These are phyloP conservation scores for Balamuthia mandrillaris DNA, from an alignment of 208 protist species.

Conservation along the genomic window DNA sequence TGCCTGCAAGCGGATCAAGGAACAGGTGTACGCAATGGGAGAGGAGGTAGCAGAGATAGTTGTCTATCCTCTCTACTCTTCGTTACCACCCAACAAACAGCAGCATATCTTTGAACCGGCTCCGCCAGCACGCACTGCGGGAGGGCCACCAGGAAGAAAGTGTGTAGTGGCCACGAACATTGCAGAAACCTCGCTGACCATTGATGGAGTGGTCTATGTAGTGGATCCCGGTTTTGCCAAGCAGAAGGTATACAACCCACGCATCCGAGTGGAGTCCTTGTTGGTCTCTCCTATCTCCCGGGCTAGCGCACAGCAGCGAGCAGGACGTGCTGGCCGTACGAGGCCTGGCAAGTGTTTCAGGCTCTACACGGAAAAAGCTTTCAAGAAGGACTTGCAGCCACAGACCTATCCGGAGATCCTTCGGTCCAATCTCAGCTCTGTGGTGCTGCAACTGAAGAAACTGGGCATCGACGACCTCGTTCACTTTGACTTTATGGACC, in stretches of 20 bases:
- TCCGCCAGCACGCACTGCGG: slow-evolving; percentile 54
- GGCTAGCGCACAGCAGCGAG: slow-evolving; percentile 96
- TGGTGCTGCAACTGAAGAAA: slow-evolving; percentile 90
- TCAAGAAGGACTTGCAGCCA: slow-evolving; percentile 77
- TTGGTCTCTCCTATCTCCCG: slow-evolving; percentile 96
- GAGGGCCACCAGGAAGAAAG: slow-evolving; percentile 50
- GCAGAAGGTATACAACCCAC: slow-evolving; percentile 93
- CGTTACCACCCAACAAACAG: slow-evolving; percentile 75
- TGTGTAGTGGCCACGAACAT: slow-evolving; percentile 97
- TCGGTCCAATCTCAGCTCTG: slow-evolving; percentile 74
- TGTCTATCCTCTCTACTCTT: slow-evolving; percentile 78
- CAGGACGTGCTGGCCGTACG: slow-evolving; percentile 97
- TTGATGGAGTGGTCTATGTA: slow-evolving; percentile 99
- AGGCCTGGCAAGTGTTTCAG: slow-evolving; percentile 95
- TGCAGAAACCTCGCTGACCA: slow-evolving; percentile 99
- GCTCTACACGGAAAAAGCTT: slow-evolving; percentile 82
- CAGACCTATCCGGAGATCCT: slow-evolving; percentile 86
- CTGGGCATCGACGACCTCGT: slow-evolving; percentile 89
- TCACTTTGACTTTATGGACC: slow-evolving; percentile 94
- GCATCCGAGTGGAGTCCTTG: slow-evolving; percentile 92
- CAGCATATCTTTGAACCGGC: slow-evolving; percentile 80
- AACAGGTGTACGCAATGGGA: background rate
- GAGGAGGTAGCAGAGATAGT: slow-evolving; percentile 42
- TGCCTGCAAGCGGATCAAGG: slow-evolving; percentile 60
- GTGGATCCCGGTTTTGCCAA: slow-evolving; percentile 98